Conservation (phyloP, 495 filamentous ascomycete genomes). For the Podospora didyma region DNA sequence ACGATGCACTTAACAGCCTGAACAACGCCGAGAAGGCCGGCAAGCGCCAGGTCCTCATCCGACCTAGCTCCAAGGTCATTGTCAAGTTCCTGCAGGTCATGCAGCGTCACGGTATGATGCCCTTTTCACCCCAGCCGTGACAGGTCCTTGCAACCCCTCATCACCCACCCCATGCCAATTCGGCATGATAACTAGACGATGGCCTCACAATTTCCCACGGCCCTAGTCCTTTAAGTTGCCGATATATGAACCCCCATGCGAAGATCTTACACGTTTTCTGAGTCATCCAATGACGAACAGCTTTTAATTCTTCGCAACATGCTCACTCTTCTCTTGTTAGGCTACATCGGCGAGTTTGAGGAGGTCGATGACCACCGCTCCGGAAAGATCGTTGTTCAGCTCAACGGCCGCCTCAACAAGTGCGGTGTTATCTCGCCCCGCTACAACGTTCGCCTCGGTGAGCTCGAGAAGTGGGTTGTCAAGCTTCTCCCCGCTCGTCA, state of each 20-base stretch:
- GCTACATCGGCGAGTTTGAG: conserved; percentile 99
- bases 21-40: conserved; percentile 99
- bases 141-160: conserved; percentile 9
- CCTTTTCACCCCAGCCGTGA: conserved; percentile 3
- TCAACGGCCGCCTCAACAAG: conserved; percentile 97
- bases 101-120: conserved; percentile 90
- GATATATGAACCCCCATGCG: conserved; percentile 67
- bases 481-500: conserved; percentile 98
- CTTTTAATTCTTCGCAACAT: conserved; percentile 93
- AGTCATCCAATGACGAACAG: conserved; percentile 64
- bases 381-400: conserved; percentile 96
- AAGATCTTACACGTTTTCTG: conserved; percentile 94
- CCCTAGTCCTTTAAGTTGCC: conserved; percentile 98
- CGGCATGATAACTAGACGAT: conserved; percentile 99
- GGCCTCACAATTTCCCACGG: conserved; percentile 72
- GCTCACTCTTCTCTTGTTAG: conserved; percentile 57
- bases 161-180: too few species aligned
- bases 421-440: conserved; percentile 96
- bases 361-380: conserved; percentile 98
- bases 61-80: conserved; percentile 97
- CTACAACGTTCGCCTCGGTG: conserved; percentile 95
- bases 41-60: conserved; percentile 96
- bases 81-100: conserved; percentile 98
- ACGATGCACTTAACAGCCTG: conserved; percentile 98
- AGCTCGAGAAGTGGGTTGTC: conserved; percentile 98